phyloP scores from a whole-genome alignment of 345 rosid species.

The Eucalyptus tenuipes region DNA sequence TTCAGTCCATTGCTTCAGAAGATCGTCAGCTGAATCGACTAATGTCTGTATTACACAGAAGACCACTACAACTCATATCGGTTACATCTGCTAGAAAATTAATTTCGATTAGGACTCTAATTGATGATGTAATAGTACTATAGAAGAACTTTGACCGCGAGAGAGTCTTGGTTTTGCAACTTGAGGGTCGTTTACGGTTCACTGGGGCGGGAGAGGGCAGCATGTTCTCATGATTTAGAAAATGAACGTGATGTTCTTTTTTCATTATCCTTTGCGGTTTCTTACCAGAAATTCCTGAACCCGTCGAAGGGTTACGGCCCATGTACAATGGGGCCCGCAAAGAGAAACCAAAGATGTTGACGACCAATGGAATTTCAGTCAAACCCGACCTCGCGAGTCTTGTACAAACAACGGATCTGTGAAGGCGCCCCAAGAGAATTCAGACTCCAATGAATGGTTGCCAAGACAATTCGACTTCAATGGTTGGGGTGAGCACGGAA shows the following conservation, averaged over 20 bases:
- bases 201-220: not conserved
- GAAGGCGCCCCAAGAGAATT: not conserved
- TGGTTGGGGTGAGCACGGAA: not conserved
- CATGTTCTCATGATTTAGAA: not conserved
- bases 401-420: not conserved
- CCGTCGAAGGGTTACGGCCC: not conserved
- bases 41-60: rapidly evolving
- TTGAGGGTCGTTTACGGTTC: not conserved
- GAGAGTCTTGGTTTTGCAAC: not conserved
- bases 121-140: not conserved
- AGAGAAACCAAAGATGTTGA: not conserved
- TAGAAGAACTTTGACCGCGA: not conserved
- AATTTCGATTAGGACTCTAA: not conserved
- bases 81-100: not conserved
- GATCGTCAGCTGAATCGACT: not conserved
- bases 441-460: no score
- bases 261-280: not conserved
- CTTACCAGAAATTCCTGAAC: not conserved
- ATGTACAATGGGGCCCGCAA: not conserved
- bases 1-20: not conserved
- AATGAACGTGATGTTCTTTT: not conserved
- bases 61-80: not conserved
- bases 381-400: not conserved
- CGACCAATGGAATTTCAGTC: not conserved
- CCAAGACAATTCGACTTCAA: no score